phyloP scores from a whole-genome alignment of 129 eudicot genomes.

The Chrysanthemum lavandulifolium region DNA sequence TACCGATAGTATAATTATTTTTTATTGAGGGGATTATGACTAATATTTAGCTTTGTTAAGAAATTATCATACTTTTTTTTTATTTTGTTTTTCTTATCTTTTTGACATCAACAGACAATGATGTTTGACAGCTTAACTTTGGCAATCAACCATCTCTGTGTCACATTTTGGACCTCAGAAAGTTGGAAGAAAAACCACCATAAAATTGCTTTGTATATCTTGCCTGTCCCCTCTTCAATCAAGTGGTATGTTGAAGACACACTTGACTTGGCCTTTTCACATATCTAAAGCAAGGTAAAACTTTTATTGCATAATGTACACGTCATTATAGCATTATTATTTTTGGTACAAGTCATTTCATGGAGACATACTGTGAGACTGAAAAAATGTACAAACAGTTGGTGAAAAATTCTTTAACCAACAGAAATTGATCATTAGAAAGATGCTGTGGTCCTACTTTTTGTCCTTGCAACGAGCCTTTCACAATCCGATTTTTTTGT shows the following conservation, averaged over 20 bases:
- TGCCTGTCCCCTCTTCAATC: conserved; percentile 28
- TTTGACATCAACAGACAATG: conserved; percentile 44
- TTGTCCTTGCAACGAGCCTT: conserved; percentile 34
- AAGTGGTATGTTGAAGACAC: conserved; percentile 5
- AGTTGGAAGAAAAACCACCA: conserved; percentile 41
- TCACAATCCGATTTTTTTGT: conserved; percentile 39
- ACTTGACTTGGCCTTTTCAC: background rate
- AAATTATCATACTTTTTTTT: conserved; percentile 8
- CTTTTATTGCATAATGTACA: conserved; percentile 21
- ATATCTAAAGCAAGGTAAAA: conserved; percentile 20
- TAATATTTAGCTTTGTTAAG: conserved; percentile 26
- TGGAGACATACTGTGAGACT: conserved; percentile 24
- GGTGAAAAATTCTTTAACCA: conserved; percentile 43
- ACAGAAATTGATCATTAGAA: conserved; percentile 43
- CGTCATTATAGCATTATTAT: conserved; percentile 29
- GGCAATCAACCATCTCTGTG: conserved; percentile 34
- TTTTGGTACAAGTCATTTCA: conserved; percentile 22
- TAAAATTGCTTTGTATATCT: conserved; percentile 29
- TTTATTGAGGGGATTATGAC: conserved; percentile 25
- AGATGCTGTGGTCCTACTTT: conserved; percentile 37
- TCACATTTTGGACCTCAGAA: conserved; percentile 36
- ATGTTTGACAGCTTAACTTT: conserved; percentile 46
- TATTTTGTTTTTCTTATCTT: conserved; percentile 26
- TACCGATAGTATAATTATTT: conserved; percentile 1
- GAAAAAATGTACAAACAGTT: conserved; percentile 42